A percentile compares a stretch with the other conserved stretches of the same genome.
These are phyloP conservation scores for Chlorella vulgaris DNA, from an alignment of 139 green algal species.

Conservation along the genomic window DNA sequence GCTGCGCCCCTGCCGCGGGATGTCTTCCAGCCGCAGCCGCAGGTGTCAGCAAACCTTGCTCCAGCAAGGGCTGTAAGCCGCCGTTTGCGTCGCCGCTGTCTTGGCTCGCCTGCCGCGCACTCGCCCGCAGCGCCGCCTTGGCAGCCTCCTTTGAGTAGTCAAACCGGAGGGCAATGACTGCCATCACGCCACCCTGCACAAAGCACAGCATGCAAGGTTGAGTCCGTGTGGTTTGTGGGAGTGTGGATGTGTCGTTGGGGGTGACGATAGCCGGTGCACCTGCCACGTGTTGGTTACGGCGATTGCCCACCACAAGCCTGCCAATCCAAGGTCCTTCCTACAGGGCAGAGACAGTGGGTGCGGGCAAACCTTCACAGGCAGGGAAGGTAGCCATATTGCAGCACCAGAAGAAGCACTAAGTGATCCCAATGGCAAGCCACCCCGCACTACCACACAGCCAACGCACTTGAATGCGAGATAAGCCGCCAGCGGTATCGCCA, in stretches of 20 bases:
- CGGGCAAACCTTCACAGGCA: too few relatives aligned
- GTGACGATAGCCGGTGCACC: not conserved
- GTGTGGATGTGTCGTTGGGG: too few relatives aligned
- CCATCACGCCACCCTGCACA: conserved; percentile 13
- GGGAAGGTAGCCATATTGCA: too few relatives aligned
- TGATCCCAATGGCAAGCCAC: too few relatives aligned
- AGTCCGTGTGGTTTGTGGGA: too few relatives aligned
- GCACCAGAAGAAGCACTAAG: too few relatives aligned
- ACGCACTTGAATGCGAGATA: not conserved
- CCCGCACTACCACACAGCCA: not conserved
- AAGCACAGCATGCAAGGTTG: too few relatives aligned
- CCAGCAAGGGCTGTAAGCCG: not conserved
- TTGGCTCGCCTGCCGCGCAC: not conserved
- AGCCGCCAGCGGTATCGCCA: not conserved
- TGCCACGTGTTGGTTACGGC: conserved; percentile 13
- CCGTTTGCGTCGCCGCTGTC: not conserved
- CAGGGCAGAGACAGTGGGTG: conserved; percentile 52
- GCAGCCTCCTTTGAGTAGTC: conserved; percentile 3
- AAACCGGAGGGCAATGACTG: conserved; percentile 24
- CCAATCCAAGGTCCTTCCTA: conserved; percentile 29
- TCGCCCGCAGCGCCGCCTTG: not conserved
- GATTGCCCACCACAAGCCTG: conserved; percentile 63
- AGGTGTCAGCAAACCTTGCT: not conserved
- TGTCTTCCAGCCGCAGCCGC: too few relatives aligned
- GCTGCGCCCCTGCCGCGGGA: too few relatives aligned